A percentile compares a stretch with the other conserved stretches of the same genome.
These are phyloP conservation scores for Daedalea quercina DNA, from an alignment of 768 basidiomycete species.

Conservation along the genomic window DNA sequence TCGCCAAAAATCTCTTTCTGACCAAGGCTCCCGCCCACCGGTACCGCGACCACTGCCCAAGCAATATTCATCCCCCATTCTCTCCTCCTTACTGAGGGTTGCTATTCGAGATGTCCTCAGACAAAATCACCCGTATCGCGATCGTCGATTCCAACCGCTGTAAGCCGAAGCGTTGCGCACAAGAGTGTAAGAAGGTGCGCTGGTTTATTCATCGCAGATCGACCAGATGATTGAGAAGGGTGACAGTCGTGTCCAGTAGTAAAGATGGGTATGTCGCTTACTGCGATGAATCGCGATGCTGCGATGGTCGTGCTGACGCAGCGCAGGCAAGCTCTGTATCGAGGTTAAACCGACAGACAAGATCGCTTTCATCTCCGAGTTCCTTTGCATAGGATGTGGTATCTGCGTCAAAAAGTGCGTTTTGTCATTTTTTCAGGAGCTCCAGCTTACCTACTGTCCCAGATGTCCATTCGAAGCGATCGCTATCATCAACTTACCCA, in stretches of 20 bases:
- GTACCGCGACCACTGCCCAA: no score
- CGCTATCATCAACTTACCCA: constrained; percentile 97
- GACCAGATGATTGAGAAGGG: constrained; percentile 6
- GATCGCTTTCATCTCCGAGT: constrained; percentile 98
- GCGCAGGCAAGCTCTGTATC: constrained; percentile 89
- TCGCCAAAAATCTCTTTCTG: no score
- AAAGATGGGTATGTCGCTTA: constrained; percentile 72
- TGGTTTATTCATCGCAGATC: not conserved
- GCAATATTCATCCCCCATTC: no score
- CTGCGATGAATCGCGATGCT: not conserved
- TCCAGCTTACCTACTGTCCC: not conserved
- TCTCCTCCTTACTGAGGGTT: not conserved
- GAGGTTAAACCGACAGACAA: constrained; percentile 95
- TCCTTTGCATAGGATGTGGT: constrained; percentile 98
- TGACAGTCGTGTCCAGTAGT: constrained; percentile 88
- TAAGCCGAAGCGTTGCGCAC: constrained; percentile 94
- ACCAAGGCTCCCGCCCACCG: no score
- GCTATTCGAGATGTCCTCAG: constrained; percentile 21
- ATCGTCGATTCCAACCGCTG: constrained; percentile 89
- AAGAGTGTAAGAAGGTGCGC: constrained; percentile 93
- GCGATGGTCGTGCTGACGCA: not conserved
- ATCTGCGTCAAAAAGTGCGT: constrained; percentile 98
- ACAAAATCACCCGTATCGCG: constrained; percentile 97
- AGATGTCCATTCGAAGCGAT: constrained; percentile 99
- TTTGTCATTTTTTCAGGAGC: not conserved